Base-by-base conservation (phyloP, 225 moss, liverwort and hornwort species). In the Polytrichum commune region DNA sequence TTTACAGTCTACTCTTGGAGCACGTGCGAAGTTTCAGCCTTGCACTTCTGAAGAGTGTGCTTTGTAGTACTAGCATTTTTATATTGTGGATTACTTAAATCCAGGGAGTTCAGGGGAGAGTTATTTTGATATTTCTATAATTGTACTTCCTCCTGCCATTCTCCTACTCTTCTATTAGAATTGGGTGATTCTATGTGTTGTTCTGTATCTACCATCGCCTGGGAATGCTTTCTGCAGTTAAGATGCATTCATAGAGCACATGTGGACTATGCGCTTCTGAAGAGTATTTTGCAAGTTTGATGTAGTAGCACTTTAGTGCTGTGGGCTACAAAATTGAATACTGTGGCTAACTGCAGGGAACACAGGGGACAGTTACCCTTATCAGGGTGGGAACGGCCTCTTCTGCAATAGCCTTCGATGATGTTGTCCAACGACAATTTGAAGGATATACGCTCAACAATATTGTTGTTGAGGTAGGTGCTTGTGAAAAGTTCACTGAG, bases 91-190 rank as follows among this genome's bases (percentile, higher is more conserved):
- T 9, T 26, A 13, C 6, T 58, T 6, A 58, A 58, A 58, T 58
- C 65, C 81, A 88, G 88, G 88, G 82, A 84, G 68, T 82, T 82
- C 75, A 75, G 82, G 71, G 88, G 84, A 53, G 79, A 77, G 20
- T 62, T 88, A 56, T 18, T 73, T 72, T 76, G 84, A 18, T 35
- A 75, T 70, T 27, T 10, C 32, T 27, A 65, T 18, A 8, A 65
- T 24, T 24, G 27, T 8, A 22, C 4, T 22, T 27, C 27, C 16
- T 62, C 24, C 61, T 27, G 61, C 23, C 61, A 62, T 62, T 13
- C 13, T 62, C 27, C 61, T 27, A 65, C 19, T 9, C 62, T 19
- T 62, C 23, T 1, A 8, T 27, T 62, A 65, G 8, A 65, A 19
- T 65, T 13, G 13, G 65, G 19, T 46, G 46, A 46, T 46, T 46